Percentiles rank a stretch among this genome's conserved stretches.
Conservation (phyloP, 139 green algal genomes). For the Chlamydomonas sphaeroides region DNA sequence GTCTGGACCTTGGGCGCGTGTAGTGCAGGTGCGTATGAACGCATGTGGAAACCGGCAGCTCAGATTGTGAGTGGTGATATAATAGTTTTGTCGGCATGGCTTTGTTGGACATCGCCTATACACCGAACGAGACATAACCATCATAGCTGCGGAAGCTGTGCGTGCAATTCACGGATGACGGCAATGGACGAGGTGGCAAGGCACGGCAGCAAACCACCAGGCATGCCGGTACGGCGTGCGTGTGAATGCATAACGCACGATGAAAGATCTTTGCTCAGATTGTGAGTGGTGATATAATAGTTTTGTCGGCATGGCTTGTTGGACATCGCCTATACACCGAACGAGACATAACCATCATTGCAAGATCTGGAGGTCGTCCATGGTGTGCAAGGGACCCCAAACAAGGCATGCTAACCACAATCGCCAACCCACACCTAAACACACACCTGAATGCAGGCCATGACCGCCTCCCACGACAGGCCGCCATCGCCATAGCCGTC, state of each 20-base stretch:
- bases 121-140: constrained; percentile 70
- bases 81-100: constrained; percentile 59
- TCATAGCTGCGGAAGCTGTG: constrained; percentile 36
- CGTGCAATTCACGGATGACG: too few species aligned
- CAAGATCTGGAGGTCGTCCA: too few species aligned
- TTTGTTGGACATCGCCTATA: constrained; percentile 62
- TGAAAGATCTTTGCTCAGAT: constrained; percentile 41
- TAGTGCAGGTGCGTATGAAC: not conserved
- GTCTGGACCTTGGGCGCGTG: not conserved
- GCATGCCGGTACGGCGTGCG: too few species aligned
- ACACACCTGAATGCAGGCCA: constrained; percentile 72
- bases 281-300: constrained; percentile 67
- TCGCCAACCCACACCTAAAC: too few species aligned
- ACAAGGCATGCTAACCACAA: too few species aligned
- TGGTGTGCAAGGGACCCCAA: too few species aligned
- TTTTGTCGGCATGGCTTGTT: constrained; percentile 63
- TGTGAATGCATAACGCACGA: too few species aligned
- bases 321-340: constrained; percentile 65
- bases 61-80: constrained; percentile 72
- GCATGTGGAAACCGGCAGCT: not conserved
- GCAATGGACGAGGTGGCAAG: not conserved
- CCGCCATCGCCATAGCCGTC: constrained; percentile 82
- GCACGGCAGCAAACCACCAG: not conserved
- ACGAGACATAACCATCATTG: constrained; percentile 69
- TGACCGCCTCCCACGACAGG: constrained; percentile 91